These are phyloP conservation scores for Cyberlindnera suaveolens DNA, from an alignment of 805 yeast genomes.

Conservation along the genomic window DNA sequence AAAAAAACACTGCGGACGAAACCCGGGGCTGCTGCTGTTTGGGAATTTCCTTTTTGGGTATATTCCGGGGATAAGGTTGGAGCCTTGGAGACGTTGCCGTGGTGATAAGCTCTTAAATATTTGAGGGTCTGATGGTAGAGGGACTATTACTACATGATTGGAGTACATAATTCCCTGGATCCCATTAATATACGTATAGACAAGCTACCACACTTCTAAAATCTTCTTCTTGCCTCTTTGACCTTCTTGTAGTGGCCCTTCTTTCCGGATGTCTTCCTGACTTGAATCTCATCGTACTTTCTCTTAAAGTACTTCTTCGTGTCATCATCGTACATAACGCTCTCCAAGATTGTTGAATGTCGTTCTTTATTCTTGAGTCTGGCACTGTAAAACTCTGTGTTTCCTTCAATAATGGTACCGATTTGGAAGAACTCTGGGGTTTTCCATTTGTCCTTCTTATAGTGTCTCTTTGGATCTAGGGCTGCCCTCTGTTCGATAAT, in stretches of 20 bases:
- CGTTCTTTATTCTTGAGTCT: slow-evolving; percentile 67
- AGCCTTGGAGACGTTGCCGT: too few relatives aligned
- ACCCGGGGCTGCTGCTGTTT: too few relatives aligned
- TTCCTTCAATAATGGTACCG: slow-evolving; percentile 83
- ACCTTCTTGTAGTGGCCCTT: slow-evolving; percentile 59
- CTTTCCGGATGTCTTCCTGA: slow-evolving; percentile 54
- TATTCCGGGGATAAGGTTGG: too few relatives aligned
- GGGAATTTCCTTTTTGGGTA: too few relatives aligned
- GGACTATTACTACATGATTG: background rate
- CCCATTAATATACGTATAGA: too few relatives aligned
- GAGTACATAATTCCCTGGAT: background rate
- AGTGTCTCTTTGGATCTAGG: slow-evolving; percentile 91
- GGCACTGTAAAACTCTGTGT: slow-evolving; percentile 66
- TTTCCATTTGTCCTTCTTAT: slow-evolving; percentile 78
- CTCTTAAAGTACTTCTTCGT: slow-evolving; percentile 76
- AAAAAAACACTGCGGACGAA: too few relatives aligned
- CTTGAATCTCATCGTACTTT: slow-evolving; percentile 76
- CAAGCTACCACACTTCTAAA: slow-evolving; percentile 7
- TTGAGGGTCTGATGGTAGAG: background rate
- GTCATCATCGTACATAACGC: slow-evolving; percentile 67
- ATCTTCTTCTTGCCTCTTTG: slow-evolving; percentile 52
- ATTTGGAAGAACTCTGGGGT: slow-evolving; percentile 77
- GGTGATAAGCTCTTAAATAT: too few relatives aligned
- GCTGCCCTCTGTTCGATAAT: slow-evolving; percentile 83
- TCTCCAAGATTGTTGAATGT: slow-evolving; percentile 74